Percentiles rank a stretch among this genome's conserved stretches.
Conservation (phyloP, 306 rosid species). For the Acacia crassicarpa region DNA sequence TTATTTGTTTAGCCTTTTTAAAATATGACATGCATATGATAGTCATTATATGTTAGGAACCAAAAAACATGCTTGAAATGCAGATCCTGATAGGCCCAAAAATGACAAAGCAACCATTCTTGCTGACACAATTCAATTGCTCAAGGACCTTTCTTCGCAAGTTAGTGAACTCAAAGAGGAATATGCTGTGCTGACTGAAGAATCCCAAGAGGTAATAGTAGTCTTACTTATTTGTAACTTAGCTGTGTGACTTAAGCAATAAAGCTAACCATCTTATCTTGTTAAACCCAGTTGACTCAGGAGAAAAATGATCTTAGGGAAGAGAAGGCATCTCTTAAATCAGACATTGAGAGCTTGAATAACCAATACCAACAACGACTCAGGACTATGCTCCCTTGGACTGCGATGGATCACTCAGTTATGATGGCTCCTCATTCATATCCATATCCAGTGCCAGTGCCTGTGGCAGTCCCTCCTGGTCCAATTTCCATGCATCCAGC, state of each 20-base stretch:
- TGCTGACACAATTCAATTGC: slow-evolving; percentile 74
- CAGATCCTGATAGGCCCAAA: slow-evolving; percentile 94
- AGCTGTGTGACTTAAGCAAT: slow-evolving; percentile 12
- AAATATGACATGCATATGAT: neutral
- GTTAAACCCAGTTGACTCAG: slow-evolving; percentile 59
- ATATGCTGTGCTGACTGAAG: slow-evolving; percentile 61
- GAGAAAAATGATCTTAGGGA: slow-evolving; percentile 97
- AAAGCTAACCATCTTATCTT: slow-evolving; percentile 21
- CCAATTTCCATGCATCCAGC: slow-evolving; percentile 48
- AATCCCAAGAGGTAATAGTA: slow-evolving; percentile 75
- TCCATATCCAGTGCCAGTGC: slow-evolving; percentile 73
- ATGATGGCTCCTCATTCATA: slow-evolving; percentile 77
- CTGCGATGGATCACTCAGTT: slow-evolving; percentile 76
- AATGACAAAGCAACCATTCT: slow-evolving; percentile 89
- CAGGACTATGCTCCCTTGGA: slow-evolving; percentile 84
- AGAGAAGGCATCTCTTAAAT: slow-evolving; percentile 86
- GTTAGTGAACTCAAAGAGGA: slow-evolving; percentile 75
- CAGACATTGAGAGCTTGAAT: slow-evolving; percentile 74
- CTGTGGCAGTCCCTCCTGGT: slow-evolving; percentile 71
- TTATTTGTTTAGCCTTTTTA: slow-evolving; percentile 7
- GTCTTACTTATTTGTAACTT: slow-evolving; percentile 3
- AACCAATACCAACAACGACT: slow-evolving; percentile 83
- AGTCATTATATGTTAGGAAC: slow-evolving; percentile 26
- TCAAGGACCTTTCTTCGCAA: slow-evolving; percentile 83
- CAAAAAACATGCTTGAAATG: slow-evolving; percentile 29